Percentiles rank a stretch among this genome's conserved stretches.
These are phyloP conservation scores for Knoxia roxburghii DNA, from an alignment of 257 asterid species.

Conservation along the genomic window DNA sequence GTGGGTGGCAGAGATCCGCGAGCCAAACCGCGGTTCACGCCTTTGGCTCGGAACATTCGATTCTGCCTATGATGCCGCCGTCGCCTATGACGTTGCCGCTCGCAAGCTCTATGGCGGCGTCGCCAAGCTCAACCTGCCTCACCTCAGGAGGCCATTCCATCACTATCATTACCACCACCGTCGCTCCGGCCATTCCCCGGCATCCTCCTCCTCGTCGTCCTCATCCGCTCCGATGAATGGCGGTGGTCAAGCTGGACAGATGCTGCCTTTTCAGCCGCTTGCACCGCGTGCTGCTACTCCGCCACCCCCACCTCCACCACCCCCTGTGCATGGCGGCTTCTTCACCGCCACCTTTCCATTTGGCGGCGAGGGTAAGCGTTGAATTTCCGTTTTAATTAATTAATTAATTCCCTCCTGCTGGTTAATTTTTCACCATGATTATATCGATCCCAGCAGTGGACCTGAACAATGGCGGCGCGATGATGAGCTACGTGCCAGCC, in stretches of 20 bases:
- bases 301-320: neutral
- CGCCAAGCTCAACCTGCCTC: conserved; percentile 17
- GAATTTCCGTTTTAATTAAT: too few species aligned
- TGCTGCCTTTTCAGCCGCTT: neutral
- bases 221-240: neutral
- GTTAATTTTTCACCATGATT: too few species aligned
- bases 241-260: neutral
- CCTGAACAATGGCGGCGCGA: neutral
- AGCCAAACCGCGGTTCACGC: conserved; percentile 72
- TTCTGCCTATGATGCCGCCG: too few species aligned
- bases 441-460: too few species aligned
- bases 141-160: neutral
- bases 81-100: conserved; percentile 27
- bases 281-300: too few species aligned
- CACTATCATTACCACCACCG: neutral
- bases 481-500: neutral
- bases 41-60: conserved; percentile 91
- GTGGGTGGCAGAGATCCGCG: conserved; percentile 92
- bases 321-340: too few species aligned
- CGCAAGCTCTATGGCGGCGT: conserved; percentile 10
- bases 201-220: too few species aligned
- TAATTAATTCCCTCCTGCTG: too few species aligned
- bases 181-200: neutral
- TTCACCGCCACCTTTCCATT: too few species aligned
- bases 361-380: too few species aligned